Conservation (phyloP, 495 filamentous ascomycete species). For the Durotheca rogersii region DNA sequence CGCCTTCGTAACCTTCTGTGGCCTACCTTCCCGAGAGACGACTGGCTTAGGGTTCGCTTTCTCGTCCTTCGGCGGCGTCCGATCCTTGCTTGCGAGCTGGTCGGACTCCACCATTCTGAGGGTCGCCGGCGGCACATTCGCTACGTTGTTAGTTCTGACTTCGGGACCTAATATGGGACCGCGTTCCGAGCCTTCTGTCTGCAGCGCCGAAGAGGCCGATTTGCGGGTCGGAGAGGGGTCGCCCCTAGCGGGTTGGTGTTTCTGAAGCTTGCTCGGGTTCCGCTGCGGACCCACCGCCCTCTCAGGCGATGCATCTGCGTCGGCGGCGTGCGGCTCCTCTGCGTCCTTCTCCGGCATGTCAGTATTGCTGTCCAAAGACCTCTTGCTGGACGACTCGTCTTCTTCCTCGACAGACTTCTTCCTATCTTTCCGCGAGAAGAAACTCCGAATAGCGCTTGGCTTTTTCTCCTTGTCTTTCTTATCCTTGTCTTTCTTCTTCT, state of each 20-base stretch:
- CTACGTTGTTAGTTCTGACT: slow-evolving; percentile 42
- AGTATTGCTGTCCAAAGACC: slow-evolving; percentile 48
- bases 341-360: slow-evolving; percentile 45
- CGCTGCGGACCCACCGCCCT: slow-evolving; percentile 49
- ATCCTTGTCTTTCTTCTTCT: slow-evolving; percentile 61
- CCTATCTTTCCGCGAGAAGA: slow-evolving; percentile 96
- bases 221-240: slow-evolving; percentile 56
- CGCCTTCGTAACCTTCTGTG: slow-evolving; percentile 54
- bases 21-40: slow-evolving; percentile 46
- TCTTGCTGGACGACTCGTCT: slow-evolving; percentile 66
- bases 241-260: slow-evolving; percentile 57
- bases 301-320: slow-evolving; percentile 35
- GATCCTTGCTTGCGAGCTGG: slow-evolving; percentile 42
- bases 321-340: slow-evolving; percentile 46
- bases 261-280: slow-evolving; percentile 73
- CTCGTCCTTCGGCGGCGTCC: slow-evolving; percentile 37
- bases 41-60: slow-evolving; percentile 26
- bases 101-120: slow-evolving; percentile 65
- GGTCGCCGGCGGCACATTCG: slow-evolving; percentile 51
- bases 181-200: slow-evolving; percentile 29
- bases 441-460: slow-evolving; percentile 82
- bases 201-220: slow-evolving; percentile 27
- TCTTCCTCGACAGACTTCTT: slow-evolving; percentile 69
- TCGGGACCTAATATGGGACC: slow-evolving; percentile 37
- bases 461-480: slow-evolving; percentile 93